Conservation (phyloP, 2,329 filamentous ascomycete genomes). For the Fusarium brachygibbosum region DNA sequence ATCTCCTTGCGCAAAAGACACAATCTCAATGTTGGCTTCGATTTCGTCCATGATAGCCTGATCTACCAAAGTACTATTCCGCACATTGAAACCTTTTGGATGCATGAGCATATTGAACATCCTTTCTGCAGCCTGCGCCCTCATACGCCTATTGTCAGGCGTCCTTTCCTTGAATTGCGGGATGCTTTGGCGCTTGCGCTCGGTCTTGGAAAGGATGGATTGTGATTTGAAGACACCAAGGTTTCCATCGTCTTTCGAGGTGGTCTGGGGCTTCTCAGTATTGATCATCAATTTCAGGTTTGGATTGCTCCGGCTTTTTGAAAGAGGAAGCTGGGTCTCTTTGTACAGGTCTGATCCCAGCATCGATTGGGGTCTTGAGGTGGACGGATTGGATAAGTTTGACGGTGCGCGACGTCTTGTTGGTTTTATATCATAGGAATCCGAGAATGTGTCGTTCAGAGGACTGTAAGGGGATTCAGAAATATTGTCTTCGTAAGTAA, state of each 20-base stretch:
- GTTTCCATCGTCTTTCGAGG: neutral
- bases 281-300: neutral
- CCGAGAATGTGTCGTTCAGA: neutral
- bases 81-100: neutral
- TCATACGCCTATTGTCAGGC: neutral
- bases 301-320: neutral
- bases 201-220: neutral
- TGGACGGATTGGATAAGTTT: neutral
- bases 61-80: too few species aligned
- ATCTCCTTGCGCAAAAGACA: neutral
- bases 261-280: neutral
- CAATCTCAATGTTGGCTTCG: neutral
- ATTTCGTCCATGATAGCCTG: neutral
- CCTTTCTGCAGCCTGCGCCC: neutral
- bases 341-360: neutral
- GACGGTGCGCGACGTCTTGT: neutral
- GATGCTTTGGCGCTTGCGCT: neutral
- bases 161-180: neutral
- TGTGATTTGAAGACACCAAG: neutral
- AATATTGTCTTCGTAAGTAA: neutral
- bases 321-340: neutral
- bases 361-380: neutral
- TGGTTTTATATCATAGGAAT: neutral
- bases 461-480: neutral
- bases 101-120: neutral